These are phyloP conservation scores for Ilex paraguariensis DNA, from an alignment of 305 asterid genomes.

Conservation along the genomic window DNA sequence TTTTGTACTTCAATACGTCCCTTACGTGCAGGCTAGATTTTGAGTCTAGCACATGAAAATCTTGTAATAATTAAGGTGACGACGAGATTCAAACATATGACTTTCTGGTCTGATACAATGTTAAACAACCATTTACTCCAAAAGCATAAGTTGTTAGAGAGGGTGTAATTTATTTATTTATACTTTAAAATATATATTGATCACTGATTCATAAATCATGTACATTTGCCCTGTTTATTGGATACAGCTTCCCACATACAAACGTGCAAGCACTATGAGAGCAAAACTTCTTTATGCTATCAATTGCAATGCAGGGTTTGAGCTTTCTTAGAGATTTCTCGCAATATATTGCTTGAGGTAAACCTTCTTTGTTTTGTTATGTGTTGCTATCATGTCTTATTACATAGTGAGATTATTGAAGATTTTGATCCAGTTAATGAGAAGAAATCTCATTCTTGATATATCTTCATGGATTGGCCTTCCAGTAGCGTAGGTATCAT, in stretches of 20 bases:
- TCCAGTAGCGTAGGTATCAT: too few relatives aligned
- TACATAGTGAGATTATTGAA: not conserved
- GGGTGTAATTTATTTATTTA: too few relatives aligned
- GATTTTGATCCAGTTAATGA: not conserved
- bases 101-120: too few relatives aligned
- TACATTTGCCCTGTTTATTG: not conserved
- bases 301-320: conserved; percentile 93
- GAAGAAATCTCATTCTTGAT: too few relatives aligned
- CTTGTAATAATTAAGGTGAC: too few relatives aligned
- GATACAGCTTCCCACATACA: conserved; percentile 92
- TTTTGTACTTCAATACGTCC: too few relatives aligned
- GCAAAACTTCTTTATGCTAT: conserved; percentile 89
- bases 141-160: too few relatives aligned
- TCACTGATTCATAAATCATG: not conserved
- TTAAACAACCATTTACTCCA: too few relatives aligned
- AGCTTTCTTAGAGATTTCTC: conserved; percentile 56
- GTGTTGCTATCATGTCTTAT: not conserved
- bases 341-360: not conserved
- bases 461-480: too few relatives aligned
- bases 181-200: not conserved
- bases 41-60: too few relatives aligned
- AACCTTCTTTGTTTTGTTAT: not conserved
- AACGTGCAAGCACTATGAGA: conserved; percentile 75
- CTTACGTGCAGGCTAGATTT: too few relatives aligned
- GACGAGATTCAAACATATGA: too few relatives aligned